These are phyloP conservation scores for Neurospora sp. DNA, from an alignment of 495 filamentous ascomycete species.

Conservation along the genomic window DNA sequence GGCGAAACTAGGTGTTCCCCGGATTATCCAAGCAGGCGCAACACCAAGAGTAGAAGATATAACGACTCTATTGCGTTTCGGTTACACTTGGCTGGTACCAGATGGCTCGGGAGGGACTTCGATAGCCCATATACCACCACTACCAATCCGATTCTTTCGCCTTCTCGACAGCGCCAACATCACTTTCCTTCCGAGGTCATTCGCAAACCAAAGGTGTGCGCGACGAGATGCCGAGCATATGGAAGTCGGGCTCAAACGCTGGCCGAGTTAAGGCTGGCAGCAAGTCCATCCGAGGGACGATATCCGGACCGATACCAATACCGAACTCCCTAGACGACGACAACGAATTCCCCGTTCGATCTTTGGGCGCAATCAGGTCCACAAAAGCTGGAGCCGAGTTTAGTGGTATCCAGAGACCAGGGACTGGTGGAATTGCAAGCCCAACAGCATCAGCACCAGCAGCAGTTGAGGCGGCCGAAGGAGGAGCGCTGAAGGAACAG, in stretches of 20 bases:
- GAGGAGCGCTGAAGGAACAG: not conserved
- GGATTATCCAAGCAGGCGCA: slow-evolving; percentile 8
- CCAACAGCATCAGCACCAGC: not conserved
- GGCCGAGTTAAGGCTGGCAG: slow-evolving; percentile 30
- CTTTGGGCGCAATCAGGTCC: not conserved
- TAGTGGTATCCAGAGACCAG: slow-evolving; percentile 21
- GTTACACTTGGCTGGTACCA: slow-evolving; percentile 9
- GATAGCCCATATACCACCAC: slow-evolving; percentile 1
- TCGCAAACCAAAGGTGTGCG: not conserved
- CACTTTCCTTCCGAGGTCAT: not conserved
- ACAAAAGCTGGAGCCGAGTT: not conserved
- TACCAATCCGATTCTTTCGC: slow-evolving; percentile 10
- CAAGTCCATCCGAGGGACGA: slow-evolving; percentile 39
- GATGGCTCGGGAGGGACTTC: slow-evolving; percentile 15
- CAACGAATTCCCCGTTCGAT: slow-evolving; percentile 27
- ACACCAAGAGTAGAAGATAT: slow-evolving; percentile 3
- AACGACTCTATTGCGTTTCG: slow-evolving; percentile 10
- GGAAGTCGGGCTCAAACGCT: slow-evolving; percentile 27
- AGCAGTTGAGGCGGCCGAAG: not conserved
- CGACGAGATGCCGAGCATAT: slow-evolving; percentile 21
- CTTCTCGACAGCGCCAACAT: not conserved
- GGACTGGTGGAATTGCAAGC: slow-evolving; percentile 25
- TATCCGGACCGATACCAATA: slow-evolving; percentile 43
- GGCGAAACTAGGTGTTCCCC: slow-evolving; percentile 1
- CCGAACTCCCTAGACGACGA: slow-evolving; percentile 25